Evolutionary conservation across 176 grass and related monocot species (phyloP), one percentile per base, ranked within the genome.

Genomic region (Lolium multiflorum): DNA sequence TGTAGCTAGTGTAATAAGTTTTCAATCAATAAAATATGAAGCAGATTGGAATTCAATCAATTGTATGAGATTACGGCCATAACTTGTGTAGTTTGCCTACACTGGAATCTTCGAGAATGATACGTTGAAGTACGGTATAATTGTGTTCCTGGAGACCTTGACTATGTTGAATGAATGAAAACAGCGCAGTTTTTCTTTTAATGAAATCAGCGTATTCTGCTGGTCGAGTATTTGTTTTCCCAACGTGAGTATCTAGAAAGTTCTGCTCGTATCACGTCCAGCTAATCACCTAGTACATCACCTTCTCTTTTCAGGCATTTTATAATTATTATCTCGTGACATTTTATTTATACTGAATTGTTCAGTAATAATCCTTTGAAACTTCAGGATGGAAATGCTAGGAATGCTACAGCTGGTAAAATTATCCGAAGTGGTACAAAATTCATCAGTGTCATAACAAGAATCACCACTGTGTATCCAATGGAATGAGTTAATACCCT

Each of bases 1-100:
- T 18, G 49, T 35, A 65, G 37, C 41, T 43, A 51, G 20, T 13
- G 17, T 18, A 76, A 61, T 60, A 84, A 67, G 48, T 38, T 41
- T 38, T 41, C 49, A 86, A 70, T 80, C 73, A 35, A 86, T 84
- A 87, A 79, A 80, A 84, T 75, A 68, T 65, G 57, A 14, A 74
- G 25, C 38, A 35, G 3, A 60, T n/a, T 20, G 1, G 5, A 4
- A 56, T 56, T 56, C 18, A 7, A 56, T 3, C 15, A 16, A 16
- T 56, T 56, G 44, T 46, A 46, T 46, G 44, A 46, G 44, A 46
- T 46, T 46, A 46, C 44, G 8, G 44, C 44, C 44, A 46, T 9
- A 46, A 46, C 7, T 46, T 5, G 44, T 9, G 44, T 46, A 46
- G 6, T 56, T 56, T 18, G 52, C 18, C 18, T 17, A 15, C 5